Percentiles rank a stretch among this genome's conserved stretches.
Evolutionary conservation across 331 rosid genomes (phyloP).

Genomic region (Phaseolus coccineus): DNA sequence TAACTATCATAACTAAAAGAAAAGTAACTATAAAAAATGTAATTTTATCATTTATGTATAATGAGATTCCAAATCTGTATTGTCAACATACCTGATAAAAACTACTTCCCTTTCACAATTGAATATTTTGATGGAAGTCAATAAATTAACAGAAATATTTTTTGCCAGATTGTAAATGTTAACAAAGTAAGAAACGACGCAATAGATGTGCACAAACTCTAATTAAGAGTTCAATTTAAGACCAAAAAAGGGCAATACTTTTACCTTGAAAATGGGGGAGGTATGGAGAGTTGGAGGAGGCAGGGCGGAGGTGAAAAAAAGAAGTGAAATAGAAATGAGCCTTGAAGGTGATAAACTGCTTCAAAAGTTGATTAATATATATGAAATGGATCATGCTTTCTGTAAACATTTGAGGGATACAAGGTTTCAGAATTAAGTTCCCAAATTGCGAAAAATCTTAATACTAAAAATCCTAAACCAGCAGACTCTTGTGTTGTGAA

Average conservation of each 20-base stretch:
- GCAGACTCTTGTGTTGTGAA: neutral
- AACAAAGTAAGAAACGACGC: neutral
- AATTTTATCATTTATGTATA: too few species aligned
- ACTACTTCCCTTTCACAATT: too few species aligned
- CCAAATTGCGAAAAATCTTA: conserved; percentile 28
- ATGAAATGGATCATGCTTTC: conserved; percentile 15
- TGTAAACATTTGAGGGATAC: neutral
- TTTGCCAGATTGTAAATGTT: too few species aligned
- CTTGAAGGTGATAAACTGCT: neutral
- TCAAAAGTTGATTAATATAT: neutral
- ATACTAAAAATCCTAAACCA: conserved; percentile 1
- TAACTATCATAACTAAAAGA: too few species aligned
- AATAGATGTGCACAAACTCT: neutral
- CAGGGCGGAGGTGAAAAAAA: too few species aligned
- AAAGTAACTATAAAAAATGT: too few species aligned
- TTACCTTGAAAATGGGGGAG: too few species aligned
- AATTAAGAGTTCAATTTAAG: neutral
- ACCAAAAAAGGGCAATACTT: neutral
- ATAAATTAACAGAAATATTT: too few species aligned
- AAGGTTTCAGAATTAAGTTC: conserved; percentile 4
- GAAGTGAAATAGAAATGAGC: too few species aligned
- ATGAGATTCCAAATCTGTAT: neutral
- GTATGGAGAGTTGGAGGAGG: neutral
- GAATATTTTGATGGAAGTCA: neutral
- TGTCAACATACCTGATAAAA: neutral